Conservation (phyloP, 768 basidiomycete genomes). For the Tephrocybe sp. region DNA sequence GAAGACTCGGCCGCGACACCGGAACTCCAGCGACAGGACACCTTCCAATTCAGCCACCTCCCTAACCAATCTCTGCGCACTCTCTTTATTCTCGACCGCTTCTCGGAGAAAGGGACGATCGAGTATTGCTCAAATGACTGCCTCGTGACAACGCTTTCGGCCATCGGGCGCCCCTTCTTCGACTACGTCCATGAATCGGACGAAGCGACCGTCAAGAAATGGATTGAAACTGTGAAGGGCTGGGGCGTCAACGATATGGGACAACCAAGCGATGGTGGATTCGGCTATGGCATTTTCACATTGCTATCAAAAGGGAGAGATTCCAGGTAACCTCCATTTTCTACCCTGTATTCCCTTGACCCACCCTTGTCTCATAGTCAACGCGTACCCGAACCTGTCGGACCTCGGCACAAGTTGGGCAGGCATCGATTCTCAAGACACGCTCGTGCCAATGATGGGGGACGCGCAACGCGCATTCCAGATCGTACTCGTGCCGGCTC, state of each 20-base stretch:
- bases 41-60: conserved; percentile 59
- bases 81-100: conserved; percentile 81
- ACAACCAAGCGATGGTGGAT: conserved; percentile 81
- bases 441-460: conserved; percentile 6
- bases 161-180: conserved; percentile 68
- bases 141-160: conserved; percentile 55
- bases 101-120: conserved; percentile 63
- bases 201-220: conserved; percentile 64
- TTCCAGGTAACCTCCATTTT: conserved; percentile 43
- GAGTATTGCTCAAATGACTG: conserved; percentile 76
- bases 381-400: conserved; percentile 33
- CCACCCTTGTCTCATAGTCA: conserved; percentile 18
- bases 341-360: conserved; percentile 5
- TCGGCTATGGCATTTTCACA: conserved; percentile 76
- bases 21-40: conserved; percentile 18
- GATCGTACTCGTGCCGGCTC: conserved; percentile 11
- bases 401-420: conserved; percentile 10
- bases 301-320: conserved; percentile 60
- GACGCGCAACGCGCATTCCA: conserved; percentile 14
- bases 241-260: conserved; percentile 87
- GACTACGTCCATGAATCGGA: conserved; percentile 71
- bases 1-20: conserved; percentile 19
- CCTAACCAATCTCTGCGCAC: conserved; percentile 72
- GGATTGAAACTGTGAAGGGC: conserved; percentile 77
- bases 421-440: conserved; percentile 16